Evolutionary conservation across 495 filamentous ascomycete species (phyloP).

Genomic region (Poronia punctata): DNA sequence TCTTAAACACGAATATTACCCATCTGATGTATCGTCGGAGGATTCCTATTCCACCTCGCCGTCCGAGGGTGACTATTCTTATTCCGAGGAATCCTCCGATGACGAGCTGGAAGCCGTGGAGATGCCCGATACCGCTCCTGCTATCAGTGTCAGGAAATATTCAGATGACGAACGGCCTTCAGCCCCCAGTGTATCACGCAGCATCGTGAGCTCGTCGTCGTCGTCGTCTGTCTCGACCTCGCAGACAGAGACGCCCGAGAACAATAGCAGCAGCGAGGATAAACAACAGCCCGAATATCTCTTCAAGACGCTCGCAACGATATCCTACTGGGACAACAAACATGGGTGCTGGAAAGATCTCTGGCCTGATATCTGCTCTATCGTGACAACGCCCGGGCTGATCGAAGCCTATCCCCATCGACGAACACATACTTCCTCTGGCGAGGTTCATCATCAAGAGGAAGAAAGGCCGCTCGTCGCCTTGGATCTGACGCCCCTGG

Average conservation of each 20-base stretch:
- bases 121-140: slow-evolving; percentile 41
- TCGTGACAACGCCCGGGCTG: slow-evolving; percentile 74
- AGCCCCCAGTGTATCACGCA: slow-evolving; percentile 30
- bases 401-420: slow-evolving; percentile 74
- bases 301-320: slow-evolving; percentile 61
- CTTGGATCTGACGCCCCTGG: slow-evolving; percentile 79
- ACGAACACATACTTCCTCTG: slow-evolving; percentile 32
- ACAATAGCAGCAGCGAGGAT: slow-evolving; percentile 15
- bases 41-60: slow-evolving; percentile 42
- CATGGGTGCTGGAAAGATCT: slow-evolving; percentile 74
- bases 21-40: slow-evolving; percentile 61
- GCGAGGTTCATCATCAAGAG: slow-evolving; percentile 15
- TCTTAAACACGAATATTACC: slow-evolving; percentile 95
- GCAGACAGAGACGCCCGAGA: slow-evolving; percentile 53
- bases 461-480: slow-evolving; percentile 59
- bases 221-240: slow-evolving; percentile 72
- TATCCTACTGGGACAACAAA: slow-evolving; percentile 80
- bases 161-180: slow-evolving; percentile 9
- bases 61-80: slow-evolving; percentile 35
- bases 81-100: slow-evolving; percentile 38
- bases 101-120: slow-evolving; percentile 46
- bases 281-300: slow-evolving; percentile 47
- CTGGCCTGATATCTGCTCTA: slow-evolving; percentile 65
- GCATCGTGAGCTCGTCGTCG: slow-evolving; percentile 48
- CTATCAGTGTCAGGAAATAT: slow-evolving; percentile 41